Conservation (phyloP, 2,329 filamentous ascomycete species). For the Penicillium sp. region DNA sequence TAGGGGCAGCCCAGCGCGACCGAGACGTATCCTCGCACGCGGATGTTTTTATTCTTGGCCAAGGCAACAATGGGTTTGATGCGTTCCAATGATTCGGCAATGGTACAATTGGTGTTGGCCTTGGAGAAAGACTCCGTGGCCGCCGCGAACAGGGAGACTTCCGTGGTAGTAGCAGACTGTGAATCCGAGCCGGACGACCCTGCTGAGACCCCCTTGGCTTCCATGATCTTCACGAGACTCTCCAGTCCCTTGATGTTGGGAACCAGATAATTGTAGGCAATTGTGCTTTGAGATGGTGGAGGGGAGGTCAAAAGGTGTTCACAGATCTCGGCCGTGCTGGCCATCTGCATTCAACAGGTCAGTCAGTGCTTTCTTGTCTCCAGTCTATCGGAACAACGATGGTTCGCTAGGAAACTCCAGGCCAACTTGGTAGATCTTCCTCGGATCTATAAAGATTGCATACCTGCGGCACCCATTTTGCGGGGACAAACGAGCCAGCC, state of each 20-base stretch:
- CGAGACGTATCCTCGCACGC: conserved; percentile 60
- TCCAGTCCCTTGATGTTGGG: conserved; percentile 59
- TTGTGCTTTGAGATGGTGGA: conserved; percentile 45
- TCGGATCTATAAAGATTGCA: conserved; percentile 10
- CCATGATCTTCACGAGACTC: conserved; percentile 51
- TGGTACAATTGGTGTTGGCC: conserved; percentile 61
- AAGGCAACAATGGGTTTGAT: conserved; percentile 54
- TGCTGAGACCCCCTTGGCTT: conserved; percentile 34
- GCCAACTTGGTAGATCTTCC: not conserved
- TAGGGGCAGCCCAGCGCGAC: conserved; percentile 61
- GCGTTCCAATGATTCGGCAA: conserved; percentile 55
- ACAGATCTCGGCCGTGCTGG: conserved; percentile 57
- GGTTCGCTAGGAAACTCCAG: not conserved
- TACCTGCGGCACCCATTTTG: conserved; percentile 52
- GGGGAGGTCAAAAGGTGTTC: conserved; percentile 48
- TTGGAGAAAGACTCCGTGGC: conserved; percentile 61
- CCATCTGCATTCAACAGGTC: conserved; percentile 47
- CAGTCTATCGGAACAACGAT: too few species aligned
- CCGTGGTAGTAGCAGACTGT: conserved; percentile 37
- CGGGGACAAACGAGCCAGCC: conserved; percentile 49
- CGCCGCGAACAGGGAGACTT: conserved; percentile 60
- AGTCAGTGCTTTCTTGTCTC: too few species aligned
- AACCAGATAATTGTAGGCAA: conserved; percentile 61
- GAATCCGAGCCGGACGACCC: conserved; percentile 24
- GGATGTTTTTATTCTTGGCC: conserved; percentile 51